Base-by-base conservation (phyloP, 805 yeast species). In the Cyberlindnera sargentensis region DNA sequence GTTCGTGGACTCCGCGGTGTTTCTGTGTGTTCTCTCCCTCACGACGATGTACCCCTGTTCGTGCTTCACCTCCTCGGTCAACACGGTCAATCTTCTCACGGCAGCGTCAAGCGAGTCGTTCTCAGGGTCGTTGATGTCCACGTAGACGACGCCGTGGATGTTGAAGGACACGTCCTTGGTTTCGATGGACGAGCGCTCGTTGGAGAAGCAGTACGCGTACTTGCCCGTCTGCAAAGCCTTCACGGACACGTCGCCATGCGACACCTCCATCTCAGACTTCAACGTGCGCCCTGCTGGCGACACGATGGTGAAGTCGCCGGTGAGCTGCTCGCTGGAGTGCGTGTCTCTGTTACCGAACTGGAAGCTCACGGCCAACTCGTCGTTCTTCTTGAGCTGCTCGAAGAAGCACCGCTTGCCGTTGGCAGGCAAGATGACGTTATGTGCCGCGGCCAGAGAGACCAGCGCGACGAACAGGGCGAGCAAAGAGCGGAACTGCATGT, bases 1-100 rank as follows among this genome's bases (percentile, higher is more conserved):
- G 66, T 91, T 91, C 37, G 99, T 91, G 25, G 95, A 85, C 68
- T 91, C 99, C 5, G 99, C 98, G 8, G 99, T 91, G 69, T 91
- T 93, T 77, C 99, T 84, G 66, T 91, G 99, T 11, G 95, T 85
- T 70, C 97, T 84, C 68, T 91, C 99, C 68, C 99, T 82, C 48
- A 91, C 89, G 39, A 90, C 95, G 56, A 93, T 82, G 67, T 93
- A 93, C 56, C 86, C 78, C 52, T 71, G 95, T 67, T 93, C 99
- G 55, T 89, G 91, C 68, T 85, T 84, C 47, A 93, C 89, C 56
- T 88, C 96, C 55, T 79, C 78, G 34, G 95, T 82, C 53, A 86
- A 71, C 50, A 84, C 84, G 52, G 80, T 68, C 57, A 91, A 72
- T 60, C 80, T 76, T 63, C 80, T 78, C 41, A 91, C 84, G 40